Percentiles rank a stretch among this genome's conserved stretches.
Conservation (phyloP, 805 yeast genomes). For the Debaryomyces maramus region DNA sequence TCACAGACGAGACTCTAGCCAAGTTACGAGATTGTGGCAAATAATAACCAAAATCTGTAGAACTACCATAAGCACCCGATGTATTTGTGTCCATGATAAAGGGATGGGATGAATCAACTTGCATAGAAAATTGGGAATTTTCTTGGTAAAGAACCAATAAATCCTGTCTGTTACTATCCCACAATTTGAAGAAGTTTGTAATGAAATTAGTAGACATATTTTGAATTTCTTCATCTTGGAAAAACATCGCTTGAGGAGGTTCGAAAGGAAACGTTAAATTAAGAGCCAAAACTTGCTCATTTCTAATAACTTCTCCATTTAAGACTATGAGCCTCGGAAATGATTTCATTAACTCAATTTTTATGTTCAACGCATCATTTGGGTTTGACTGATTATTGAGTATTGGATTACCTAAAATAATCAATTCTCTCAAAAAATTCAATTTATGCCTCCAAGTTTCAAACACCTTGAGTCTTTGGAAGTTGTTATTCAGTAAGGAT, state of each 20-base stretch:
- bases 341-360: slow-evolving; percentile 59
- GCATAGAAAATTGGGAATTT: slow-evolving; percentile 81
- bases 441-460: slow-evolving; percentile 81
- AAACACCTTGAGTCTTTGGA: slow-evolving; percentile 56
- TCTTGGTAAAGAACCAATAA: slow-evolving; percentile 73
- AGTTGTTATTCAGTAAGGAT: slow-evolving; percentile 74
- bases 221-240: slow-evolving; percentile 74
- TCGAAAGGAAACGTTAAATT: slow-evolving; percentile 58
- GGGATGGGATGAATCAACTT: slow-evolving; percentile 73
- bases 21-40: slow-evolving; percentile 76
- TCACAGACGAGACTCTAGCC: slow-evolving; percentile 55
- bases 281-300: slow-evolving; percentile 57
- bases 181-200: slow-evolving; percentile 68
- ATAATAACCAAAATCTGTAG: slow-evolving; percentile 59
- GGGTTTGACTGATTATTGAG: slow-evolving; percentile 29
- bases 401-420: slow-evolving; percentile 79
- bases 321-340: slow-evolving; percentile 82
- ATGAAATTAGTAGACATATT: slow-evolving; percentile 74
- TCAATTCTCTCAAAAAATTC: slow-evolving; percentile 67
- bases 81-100: slow-evolving; percentile 22
- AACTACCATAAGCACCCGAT: slow-evolving; percentile 8
- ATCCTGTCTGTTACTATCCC: slow-evolving; percentile 79
- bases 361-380: slow-evolving; percentile 41
- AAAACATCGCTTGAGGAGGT: slow-evolving; percentile 65
- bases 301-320: slow-evolving; percentile 77